These are phyloP conservation scores for Aaosphaeria arxii DNA, from an alignment of 2,329 filamentous ascomycete species.

Conservation along the genomic window DNA sequence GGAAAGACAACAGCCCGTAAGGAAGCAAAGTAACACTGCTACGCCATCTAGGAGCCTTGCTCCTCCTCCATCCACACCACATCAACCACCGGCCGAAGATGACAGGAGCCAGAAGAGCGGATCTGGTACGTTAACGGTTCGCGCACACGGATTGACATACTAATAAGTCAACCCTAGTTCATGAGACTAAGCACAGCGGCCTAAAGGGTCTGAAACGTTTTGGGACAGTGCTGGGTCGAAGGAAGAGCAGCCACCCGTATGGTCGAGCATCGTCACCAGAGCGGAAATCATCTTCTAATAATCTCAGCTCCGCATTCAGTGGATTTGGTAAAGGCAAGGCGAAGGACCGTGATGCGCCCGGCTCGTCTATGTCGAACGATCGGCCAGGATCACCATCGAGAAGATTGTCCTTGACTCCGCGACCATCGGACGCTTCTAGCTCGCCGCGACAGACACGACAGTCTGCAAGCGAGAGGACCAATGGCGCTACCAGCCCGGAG, in stretches of 20 bases:
- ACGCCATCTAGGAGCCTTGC: slow-evolving; percentile 33
- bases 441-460: slow-evolving; percentile 31
- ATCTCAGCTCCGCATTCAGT: slow-evolving; percentile 56
- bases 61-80: slow-evolving; percentile 26
- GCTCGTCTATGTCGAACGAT: slow-evolving; percentile 15
- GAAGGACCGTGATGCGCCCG: slow-evolving; percentile 57
- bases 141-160: neutral
- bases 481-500: slow-evolving; percentile 27
- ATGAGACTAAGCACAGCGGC: slow-evolving; percentile 34
- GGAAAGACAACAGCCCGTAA: slow-evolving; percentile 22
- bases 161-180: neutral
- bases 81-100: slow-evolving; percentile 47
- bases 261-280: slow-evolving; percentile 43
- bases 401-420: slow-evolving; percentile 23
- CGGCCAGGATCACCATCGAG: slow-evolving; percentile 33
- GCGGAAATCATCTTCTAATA: slow-evolving; percentile 54
- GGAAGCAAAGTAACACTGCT: slow-evolving; percentile 26
- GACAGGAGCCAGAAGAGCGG: slow-evolving; percentile 54
- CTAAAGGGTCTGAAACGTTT: slow-evolving; percentile 35
- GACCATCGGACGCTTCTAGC: slow-evolving; percentile 27
- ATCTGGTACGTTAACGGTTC: slow-evolving; percentile 34
- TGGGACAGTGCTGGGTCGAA: slow-evolving; percentile 39
- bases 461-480: slow-evolving; percentile 23
- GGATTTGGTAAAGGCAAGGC: slow-evolving; percentile 64
- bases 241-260: slow-evolving; percentile 40